These are phyloP conservation scores for Eucalyptus viminalis DNA, from an alignment of 345 rosid genomes.

Conservation along the genomic window DNA sequence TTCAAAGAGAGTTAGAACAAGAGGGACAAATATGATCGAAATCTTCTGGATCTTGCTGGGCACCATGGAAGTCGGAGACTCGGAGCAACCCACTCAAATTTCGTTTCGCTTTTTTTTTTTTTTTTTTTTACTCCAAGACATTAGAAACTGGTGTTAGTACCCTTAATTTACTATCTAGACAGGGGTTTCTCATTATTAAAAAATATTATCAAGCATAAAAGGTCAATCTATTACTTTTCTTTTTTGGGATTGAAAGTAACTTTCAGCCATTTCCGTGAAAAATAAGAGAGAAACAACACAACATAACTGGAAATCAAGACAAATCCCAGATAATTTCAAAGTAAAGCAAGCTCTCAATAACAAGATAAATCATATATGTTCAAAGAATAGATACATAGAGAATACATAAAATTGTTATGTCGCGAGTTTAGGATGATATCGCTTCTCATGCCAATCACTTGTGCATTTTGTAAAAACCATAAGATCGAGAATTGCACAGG, in stretches of 20 bases:
- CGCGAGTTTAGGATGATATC: not conserved
- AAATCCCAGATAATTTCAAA: not conserved
- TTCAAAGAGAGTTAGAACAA: not conserved
- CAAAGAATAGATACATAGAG: not conserved
- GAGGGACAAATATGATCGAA: not conserved
- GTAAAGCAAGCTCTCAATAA: not conserved
- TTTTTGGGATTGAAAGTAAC: not conserved
- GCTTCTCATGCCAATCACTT: not conserved
- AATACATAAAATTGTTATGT: not conserved
- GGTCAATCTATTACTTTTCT: not conserved
- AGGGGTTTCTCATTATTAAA: not conserved
- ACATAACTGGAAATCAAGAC: not conserved
- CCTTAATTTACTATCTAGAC: not conserved
- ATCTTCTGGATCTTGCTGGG: not conserved
- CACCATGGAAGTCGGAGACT: not conserved
- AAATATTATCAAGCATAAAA: not conserved
- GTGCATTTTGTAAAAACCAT: not conserved
- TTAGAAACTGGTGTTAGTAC: not conserved
- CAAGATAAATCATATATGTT: no score
- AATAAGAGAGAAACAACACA: not conserved
- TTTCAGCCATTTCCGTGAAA: not conserved
- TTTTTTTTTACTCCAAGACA: not conserved
- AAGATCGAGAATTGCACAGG: not conserved
- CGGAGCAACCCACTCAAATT: not conserved
- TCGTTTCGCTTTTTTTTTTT: not conserved